Percentiles rank a stretch among this genome's conserved stretches.
Conservation (phyloP, 1,284 basidiomycete genomes). For the Ceratobasidium sp. region DNA sequence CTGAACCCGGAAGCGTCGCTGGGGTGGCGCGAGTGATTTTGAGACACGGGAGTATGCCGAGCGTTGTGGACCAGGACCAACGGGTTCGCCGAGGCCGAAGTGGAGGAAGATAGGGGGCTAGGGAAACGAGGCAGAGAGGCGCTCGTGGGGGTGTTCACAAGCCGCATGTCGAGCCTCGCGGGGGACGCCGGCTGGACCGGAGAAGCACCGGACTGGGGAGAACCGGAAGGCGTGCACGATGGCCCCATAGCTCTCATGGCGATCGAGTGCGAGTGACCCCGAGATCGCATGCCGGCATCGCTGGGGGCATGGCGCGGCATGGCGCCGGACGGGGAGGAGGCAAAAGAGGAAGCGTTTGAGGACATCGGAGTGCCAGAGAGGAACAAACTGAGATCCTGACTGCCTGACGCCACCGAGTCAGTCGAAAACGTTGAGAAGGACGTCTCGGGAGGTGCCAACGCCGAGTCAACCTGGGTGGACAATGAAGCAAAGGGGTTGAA, state of each 20-base stretch:
- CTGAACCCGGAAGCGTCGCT: conserved; percentile 38
- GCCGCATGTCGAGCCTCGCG: conserved; percentile 38
- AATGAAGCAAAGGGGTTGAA: conserved; percentile 7
- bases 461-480: conserved; percentile 14
- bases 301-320: background rate
- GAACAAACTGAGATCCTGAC: conserved; percentile 30
- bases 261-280: conserved; percentile 29
- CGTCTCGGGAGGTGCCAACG: conserved; percentile 7
- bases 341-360: conserved; percentile 25
- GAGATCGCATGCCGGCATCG: conserved; percentile 19
- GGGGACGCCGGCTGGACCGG: conserved; percentile 23
- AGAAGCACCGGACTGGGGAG: conserved; percentile 18
- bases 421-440: conserved; percentile 39
- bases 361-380: conserved; percentile 23
- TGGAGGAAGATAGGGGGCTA: conserved; percentile 36
- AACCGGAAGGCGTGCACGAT: conserved; percentile 23
- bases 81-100: conserved; percentile 32
- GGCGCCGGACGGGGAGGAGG: conserved; percentile 27
- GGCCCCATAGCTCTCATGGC: conserved; percentile 31
- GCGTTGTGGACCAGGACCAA: conserved; percentile 34
- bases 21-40: conserved; percentile 42
- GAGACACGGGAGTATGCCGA: conserved; percentile 23
- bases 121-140: conserved; percentile 35
- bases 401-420: conserved; percentile 12
- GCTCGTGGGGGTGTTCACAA: conserved; percentile 26